Base-by-base conservation (phyloP, 2,329 filamentous ascomycete species). In the Penicillium crustosum region DNA sequence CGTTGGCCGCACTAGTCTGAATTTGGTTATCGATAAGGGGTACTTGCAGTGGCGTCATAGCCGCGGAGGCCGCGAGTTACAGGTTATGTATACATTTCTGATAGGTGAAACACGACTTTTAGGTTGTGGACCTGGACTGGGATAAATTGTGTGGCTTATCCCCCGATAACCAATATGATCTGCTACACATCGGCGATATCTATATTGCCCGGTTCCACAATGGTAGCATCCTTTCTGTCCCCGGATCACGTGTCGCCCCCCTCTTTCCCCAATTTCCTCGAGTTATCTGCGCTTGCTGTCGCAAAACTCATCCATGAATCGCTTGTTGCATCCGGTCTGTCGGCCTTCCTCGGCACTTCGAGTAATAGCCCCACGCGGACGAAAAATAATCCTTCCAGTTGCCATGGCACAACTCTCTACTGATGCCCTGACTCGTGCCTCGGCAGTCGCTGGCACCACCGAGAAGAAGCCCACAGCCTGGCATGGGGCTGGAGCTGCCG, bases 401-500 rank as follows among this genome's bases (percentile, higher is more conserved):
- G 5, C 52, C 33, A 69, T 70, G 61, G 62, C 63, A 23, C 64
- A 63, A 31, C 55, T 64, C 21, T 62, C 64, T 12, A 67, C 64
- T 13, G 25, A 60, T 10, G 55, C 23, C 39, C 60, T 52, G 64
- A 56, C 39, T 17, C 41, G 53, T 29, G 25, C 44, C 44, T 41
- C 59, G 49, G 45, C 41, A 29, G n/a, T 29, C 23, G 49, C 23
- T 35, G 31, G n/a, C n/a, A 38, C 44, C 21, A 25, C n/a, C n/a
- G 44, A 49, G 7, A 55, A 25, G 17, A 60, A 64, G 48, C 49
- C 49, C 25, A 76, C 63, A 50, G 64, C 71, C 52, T 78, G 76
- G 76, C 68, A 75, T 4, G 72, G 71, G 12, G 77, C 81, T 23
- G 82, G 82, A 21, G 79, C 81, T 2, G 81, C 83, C 3, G 81